phyloP scores from a whole-genome alignment of 2,329 filamentous ascomycete species.

The Paracorniculantispora psalliotae region DNA sequence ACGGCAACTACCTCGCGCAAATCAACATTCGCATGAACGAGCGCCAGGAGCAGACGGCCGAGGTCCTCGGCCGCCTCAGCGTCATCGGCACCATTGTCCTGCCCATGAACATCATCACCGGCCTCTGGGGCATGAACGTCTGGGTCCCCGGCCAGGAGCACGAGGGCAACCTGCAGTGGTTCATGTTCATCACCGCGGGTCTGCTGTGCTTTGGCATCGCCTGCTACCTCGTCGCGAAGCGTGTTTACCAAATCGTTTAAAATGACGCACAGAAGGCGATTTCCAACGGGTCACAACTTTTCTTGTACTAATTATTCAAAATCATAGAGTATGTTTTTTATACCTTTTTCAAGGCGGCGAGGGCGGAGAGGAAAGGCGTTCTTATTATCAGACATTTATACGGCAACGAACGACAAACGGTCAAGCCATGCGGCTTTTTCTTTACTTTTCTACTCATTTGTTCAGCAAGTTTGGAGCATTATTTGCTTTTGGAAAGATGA shows the following conservation, averaged over 20 bases:
- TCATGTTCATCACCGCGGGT: conserved; percentile 67
- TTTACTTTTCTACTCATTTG: neutral
- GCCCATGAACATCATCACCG: conserved; percentile 98
- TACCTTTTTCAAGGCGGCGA: too few relatives aligned
- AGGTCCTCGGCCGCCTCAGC: conserved; percentile 90
- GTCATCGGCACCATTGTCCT: conserved; percentile 95
- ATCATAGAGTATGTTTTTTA: neutral
- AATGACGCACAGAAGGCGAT: neutral
- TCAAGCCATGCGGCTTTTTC: neutral
- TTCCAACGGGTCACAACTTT: neutral
- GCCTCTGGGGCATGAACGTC: conserved; percentile 98
- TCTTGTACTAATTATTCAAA: neutral
- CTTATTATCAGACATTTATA: neutral
- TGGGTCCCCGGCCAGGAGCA: conserved; percentile 88
- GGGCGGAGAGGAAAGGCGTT: neutral
- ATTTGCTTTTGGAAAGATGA: neutral
- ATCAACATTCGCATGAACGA: conserved; percentile 99
- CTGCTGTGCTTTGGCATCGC: conserved; percentile 72
- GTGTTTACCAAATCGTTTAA: conserved; percentile 74
- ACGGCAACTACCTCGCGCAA: conserved; percentile 97
- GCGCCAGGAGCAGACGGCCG: conserved; percentile 89
- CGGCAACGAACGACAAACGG: neutral
- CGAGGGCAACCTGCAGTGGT: conserved; percentile 71
- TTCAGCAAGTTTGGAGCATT: neutral
- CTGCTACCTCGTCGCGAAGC: conserved; percentile 79